These are phyloP conservation scores for Aspergillus brasiliensis DNA, from an alignment of 2,329 filamentous ascomycete genomes.

Conservation along the genomic window DNA sequence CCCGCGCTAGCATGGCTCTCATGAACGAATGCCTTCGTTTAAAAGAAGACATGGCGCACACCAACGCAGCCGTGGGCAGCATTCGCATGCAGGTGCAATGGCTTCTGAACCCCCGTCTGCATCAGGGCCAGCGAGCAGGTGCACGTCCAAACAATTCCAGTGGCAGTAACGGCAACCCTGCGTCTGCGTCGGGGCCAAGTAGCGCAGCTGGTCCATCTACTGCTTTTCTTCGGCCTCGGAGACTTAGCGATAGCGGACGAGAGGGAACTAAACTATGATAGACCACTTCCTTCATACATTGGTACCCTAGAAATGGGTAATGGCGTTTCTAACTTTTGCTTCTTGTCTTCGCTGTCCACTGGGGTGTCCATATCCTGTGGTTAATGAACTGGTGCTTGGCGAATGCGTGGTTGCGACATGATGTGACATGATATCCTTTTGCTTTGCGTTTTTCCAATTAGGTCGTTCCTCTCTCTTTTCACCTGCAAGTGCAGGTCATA, in stretches of 20 bases:
- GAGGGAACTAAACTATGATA: slow-evolving; percentile 43
- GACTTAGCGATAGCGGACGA: slow-evolving; percentile 43
- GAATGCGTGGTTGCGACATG: neutral
- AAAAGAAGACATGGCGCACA: slow-evolving; percentile 64
- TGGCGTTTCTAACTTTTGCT: neutral
- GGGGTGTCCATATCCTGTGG: neutral
- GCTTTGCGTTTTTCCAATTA: neutral
- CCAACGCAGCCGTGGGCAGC: slow-evolving; percentile 60
- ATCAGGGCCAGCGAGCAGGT: slow-evolving; percentile 39
- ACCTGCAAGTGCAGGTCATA: neutral
- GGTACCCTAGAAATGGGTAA: neutral
- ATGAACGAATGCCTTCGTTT: slow-evolving; percentile 64
- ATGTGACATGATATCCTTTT: neutral
- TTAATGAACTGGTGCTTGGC: neutral
- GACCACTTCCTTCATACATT: neutral
- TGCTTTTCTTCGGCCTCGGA: slow-evolving; percentile 31
- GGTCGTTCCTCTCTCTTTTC: neutral
- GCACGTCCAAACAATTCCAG: slow-evolving; percentile 22
- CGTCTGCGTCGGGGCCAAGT: slow-evolving; percentile 31
- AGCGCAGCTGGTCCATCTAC: slow-evolving; percentile 24
- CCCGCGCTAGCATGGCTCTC: slow-evolving; percentile 62
- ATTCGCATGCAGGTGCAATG: slow-evolving; percentile 65
- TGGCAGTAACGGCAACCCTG: slow-evolving; percentile 20
- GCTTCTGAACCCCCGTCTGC: slow-evolving; percentile 61
- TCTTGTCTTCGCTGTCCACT: neutral